Base-by-base conservation (phyloP, 148 eudicot species). In the Fallopia convolvulus region DNA sequence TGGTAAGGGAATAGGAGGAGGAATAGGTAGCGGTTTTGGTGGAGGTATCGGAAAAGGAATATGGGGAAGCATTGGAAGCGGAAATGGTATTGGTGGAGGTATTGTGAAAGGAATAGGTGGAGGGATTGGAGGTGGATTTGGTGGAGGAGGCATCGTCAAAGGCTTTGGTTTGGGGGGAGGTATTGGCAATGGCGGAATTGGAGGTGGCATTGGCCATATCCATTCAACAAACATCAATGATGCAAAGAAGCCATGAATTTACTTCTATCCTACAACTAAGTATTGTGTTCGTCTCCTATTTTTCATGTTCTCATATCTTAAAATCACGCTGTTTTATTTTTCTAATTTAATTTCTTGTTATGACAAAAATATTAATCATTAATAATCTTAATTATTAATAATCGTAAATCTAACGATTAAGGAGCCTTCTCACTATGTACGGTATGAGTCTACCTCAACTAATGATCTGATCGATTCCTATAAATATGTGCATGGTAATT, bases 1-100 rank as follows among this genome's bases (percentile, higher is more conserved):
- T 53, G 58, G 66, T 3, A 17, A n/a, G 1, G 66, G 66, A 60
- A 23, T 21, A 8, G 66, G 66, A 53, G 20, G 33, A 60, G 66
- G 66, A 60, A 9, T 21, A 6, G 66, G 66, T 7, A 7, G 32
- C 3, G 65, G 8, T 58, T 3, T 14, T 52, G 32, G 79, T 41
- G 85, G 75, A 71, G 85, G 85, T 74, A 70, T 6, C 66, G 77
- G 49, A 77, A 77, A 83, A 60, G 66, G 33, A 53, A 17, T 13
- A 3, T 14, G 79, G 21, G 87, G 77, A 71, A 81, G 85, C 66
- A 71, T 9, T 73, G 77, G 49, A 72, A 77, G 85, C 81, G 79
- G 78, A 79, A 8, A 83, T 85, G 53, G 81, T 75, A n/a, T 76
- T 88, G 82, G 81, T 86, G 11, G 91, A 77, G 73, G 73, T 79